Base-by-base conservation (phyloP, 2,329 filamentous ascomycete genomes). In the Talaromyces marneffei region DNA sequence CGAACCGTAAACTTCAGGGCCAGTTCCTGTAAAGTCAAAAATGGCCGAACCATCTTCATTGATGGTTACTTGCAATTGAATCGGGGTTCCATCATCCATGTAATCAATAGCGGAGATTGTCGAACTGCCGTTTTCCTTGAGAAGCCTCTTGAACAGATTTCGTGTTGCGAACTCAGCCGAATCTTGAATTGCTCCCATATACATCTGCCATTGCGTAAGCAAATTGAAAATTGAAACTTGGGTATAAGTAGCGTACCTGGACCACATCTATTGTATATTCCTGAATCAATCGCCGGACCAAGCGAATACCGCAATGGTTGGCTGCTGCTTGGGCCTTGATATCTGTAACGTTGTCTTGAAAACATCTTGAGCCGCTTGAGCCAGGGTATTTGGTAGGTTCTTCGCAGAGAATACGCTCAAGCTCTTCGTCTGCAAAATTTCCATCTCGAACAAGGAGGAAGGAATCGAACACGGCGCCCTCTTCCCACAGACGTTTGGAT, bases 271-370 rank as follows among this genome's bases (percentile, higher is more conserved):
- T 66, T 1, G 65, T 68, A 44, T 71, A 72, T 39, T 78, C 76
- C 3, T 68, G 53, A 29, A 78, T 74, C 1, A 79, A 61, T 0
- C 63, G 68, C 5, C 67, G 65, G 8, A 79, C 70, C 9, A 79
- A 65, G 2, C 66, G 63, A 14, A 71, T 72, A 3, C 78, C 78
- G 8, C 74, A 73, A 46, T 76, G 72, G 39, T 80, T 80, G 0
- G 78, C 75, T 0, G 78, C 77, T 0, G 77, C 75, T 42, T 77
- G 74, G 0, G 78, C 78, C 50, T 80, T 79, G 3, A 80, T 65
- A 55, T 80, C 78, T 2, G 77, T 74, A 5, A 80, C 68, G 56
- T 80, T 80, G 53, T 80, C 78, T 2, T 67, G 65, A 18, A 79
- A 63, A 0, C 74, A 62, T n/a, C 65, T 42, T 42, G 55, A 8